phyloP scores from a whole-genome alignment of 148 eudicot genomes.

The Spergularia bocconei region DNA sequence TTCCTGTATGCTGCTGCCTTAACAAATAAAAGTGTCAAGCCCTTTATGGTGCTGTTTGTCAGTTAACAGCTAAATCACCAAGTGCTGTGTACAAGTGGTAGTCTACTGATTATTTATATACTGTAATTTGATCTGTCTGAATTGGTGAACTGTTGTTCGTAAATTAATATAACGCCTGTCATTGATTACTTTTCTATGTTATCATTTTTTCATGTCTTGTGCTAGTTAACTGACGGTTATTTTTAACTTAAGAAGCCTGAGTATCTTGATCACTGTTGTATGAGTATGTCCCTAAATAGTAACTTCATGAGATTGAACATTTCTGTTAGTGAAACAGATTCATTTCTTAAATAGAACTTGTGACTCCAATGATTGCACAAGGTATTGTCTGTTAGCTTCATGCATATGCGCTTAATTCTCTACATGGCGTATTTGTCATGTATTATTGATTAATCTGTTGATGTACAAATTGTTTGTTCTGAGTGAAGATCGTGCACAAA shows the following conservation, averaged over 20 bases:
- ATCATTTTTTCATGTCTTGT: background rate
- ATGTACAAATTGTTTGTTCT: background rate
- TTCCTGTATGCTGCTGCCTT: background rate
- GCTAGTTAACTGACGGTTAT: background rate
- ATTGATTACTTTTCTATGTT: background rate
- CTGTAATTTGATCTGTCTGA: background rate
- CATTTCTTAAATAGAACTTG: background rate
- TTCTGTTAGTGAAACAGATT: background rate
- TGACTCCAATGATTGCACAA: background rate
- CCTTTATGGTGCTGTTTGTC: background rate
- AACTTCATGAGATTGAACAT: background rate
- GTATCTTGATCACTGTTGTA: background rate
- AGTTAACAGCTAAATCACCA: background rate
- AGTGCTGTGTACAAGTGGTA: background rate
- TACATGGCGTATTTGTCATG: background rate
- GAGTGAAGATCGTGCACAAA: background rate
- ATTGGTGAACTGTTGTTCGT: conserved; percentile 3
- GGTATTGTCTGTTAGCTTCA: background rate
- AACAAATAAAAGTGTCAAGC: background rate
- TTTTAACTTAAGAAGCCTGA: background rate
- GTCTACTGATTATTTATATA: too few relatives aligned
- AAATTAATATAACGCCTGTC: background rate
- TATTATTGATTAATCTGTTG: background rate
- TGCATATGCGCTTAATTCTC: background rate
- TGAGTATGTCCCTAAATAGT: background rate